Evolutionary conservation across 2,329 filamentous ascomycete genomes (phyloP).

Genomic region (Rhynchosporium secalis): DNA sequence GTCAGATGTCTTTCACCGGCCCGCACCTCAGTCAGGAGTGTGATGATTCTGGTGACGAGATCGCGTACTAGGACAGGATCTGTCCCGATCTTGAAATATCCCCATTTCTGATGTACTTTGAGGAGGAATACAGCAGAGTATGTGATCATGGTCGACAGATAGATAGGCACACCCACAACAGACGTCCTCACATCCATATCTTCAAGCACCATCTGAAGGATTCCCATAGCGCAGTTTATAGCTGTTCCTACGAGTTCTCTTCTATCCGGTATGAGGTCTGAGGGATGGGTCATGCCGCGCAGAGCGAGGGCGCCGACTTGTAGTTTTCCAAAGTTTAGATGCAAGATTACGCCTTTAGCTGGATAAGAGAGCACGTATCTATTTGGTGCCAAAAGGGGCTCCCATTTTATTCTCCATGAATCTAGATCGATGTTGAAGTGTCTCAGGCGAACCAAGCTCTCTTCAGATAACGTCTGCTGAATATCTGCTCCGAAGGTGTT

Average conservation of each 20-base stretch:
- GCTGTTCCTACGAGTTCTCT: constrained; percentile 29
- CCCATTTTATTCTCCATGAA: constrained; percentile 43
- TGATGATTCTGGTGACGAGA: constrained; percentile 40
- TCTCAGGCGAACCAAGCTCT: constrained; percentile 38
- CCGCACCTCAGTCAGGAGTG: constrained; percentile 37
- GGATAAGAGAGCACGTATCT: constrained; percentile 30
- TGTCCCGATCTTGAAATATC: constrained; percentile 40
- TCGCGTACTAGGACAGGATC: constrained; percentile 40
- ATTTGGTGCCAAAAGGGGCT: constrained; percentile 33
- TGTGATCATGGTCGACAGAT: constrained; percentile 43
- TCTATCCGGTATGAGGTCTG: constrained; percentile 25
- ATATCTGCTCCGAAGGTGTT: constrained; percentile 59
- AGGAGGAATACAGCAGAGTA: constrained; percentile 43
- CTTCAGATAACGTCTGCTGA: constrained; percentile 49
- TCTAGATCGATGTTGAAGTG: constrained; percentile 43
- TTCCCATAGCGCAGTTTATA: constrained; percentile 32
- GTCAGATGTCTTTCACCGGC: constrained; percentile 43
- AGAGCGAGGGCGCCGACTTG: constrained; percentile 41
- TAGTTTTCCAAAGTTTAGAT: constrained; percentile 42
- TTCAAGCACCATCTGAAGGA: constrained; percentile 40
- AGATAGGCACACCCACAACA: constrained; percentile 42
- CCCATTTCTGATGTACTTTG: constrained; percentile 42
- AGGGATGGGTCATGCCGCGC: constrained; percentile 26
- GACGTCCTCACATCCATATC: constrained; percentile 40
- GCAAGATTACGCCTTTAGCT: constrained; percentile 35